A percentile compares a stretch with the other conserved stretches of the same genome.
These are phyloP conservation scores for Keithomyces neogunnii DNA, from an alignment of 2,329 filamentous ascomycete genomes.

Conservation along the genomic window DNA sequence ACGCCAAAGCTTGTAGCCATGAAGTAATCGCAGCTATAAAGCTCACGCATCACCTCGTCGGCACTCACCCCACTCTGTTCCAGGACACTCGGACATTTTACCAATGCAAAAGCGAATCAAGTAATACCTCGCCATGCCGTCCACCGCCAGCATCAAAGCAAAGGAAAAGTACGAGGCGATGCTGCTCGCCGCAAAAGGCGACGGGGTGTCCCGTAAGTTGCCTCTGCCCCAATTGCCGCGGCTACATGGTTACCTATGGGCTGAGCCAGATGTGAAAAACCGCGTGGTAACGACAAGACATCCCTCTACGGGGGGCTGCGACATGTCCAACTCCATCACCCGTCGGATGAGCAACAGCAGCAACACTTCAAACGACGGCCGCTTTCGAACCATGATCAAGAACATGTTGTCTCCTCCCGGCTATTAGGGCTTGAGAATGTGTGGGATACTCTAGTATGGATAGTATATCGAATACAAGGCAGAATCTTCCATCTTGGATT, in stretches of 20 bases:
- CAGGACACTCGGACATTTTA: too few relatives aligned
- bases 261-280: constrained; percentile 6
- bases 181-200: neutral
- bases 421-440: neutral
- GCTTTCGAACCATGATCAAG: constrained; percentile 8
- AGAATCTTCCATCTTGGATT: too few relatives aligned
- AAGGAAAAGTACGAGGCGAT: neutral
- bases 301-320: constrained; percentile 9
- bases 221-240: neutral
- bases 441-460: neutral
- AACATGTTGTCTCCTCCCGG: constrained; percentile 8
- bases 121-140: neutral
- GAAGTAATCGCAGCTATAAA: too few relatives aligned
- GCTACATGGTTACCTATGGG: neutral
- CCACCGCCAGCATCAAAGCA: neutral
- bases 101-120: too few relatives aligned
- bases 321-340: constrained; percentile 8
- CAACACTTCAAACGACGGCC: constrained; percentile 2
- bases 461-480: neutral
- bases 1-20: too few relatives aligned
- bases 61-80: too few relatives aligned
- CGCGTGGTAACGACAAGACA: constrained; percentile 8
- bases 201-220: neutral
- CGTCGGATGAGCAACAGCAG: constrained; percentile 9
- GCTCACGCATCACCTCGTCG: too few relatives aligned